Base-by-base conservation (phyloP, 2,329 filamentous ascomycete species). In the Ophiosphaerella narmari region DNA sequence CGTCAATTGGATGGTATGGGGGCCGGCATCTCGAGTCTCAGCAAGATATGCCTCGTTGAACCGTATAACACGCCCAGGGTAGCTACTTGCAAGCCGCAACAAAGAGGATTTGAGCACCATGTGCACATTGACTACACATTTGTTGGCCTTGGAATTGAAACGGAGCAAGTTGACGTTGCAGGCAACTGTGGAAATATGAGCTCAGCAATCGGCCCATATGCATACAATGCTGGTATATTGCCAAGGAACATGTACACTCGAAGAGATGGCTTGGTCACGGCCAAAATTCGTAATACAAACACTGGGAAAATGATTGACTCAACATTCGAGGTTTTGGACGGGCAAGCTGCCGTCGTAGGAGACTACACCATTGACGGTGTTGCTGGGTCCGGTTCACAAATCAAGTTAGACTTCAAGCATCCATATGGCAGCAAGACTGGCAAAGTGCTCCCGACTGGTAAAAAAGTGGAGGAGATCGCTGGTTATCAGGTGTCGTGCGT, bases 171-270 rank as follows among this genome's bases (percentile, higher is more conserved):
- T 4, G 87, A 90, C 62, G 80, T 82, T 62, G 82, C 84, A 0
- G 83, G 86, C 12, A 90, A 89, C 60, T 90, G 87, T 64, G 87
- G 87, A 13, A 90, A 90, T 67, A 87, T 90, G 85, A 82, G 90
- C 14, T 29, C 43, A 7, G 34, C 34, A 4, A 43, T 47, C 39
- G 88, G 87, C 0, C 87, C 88, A 0, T 86, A 83, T 63, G 84
- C 84, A 2, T 75, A 85, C 65, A 73, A 90, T 73, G 69, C 78
- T 21, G 76, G 80, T 2, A 54, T 87, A 1, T 71, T 83, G 48
- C 72, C 46, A 29, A 53, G 68, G 7, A 54, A 12, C 52, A 62
- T 46, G 45, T 74, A 63, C 39, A 45, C 40, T 0, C 54, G 61
- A 55, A 69, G 58, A 2, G 65, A 69, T 16, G 64, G 62, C 8